Evolutionary conservation across 1,284 basidiomycete genomes (phyloP).

Genomic region (Mixia osmundae): DNA sequence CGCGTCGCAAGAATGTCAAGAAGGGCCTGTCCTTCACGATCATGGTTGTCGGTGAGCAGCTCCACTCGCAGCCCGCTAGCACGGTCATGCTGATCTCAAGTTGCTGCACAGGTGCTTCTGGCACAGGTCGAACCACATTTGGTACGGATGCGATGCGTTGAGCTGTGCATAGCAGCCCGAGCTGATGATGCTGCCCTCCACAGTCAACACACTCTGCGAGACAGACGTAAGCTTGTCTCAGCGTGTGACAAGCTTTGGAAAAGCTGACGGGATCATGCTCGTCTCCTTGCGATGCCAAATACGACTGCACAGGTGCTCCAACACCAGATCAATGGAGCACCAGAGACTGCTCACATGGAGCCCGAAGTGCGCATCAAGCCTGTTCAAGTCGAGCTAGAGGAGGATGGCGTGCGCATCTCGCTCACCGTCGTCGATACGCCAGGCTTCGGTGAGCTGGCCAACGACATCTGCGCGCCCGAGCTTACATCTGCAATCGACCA

Average conservation of each 20-base stretch:
- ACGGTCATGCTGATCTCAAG: neutral
- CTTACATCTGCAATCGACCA: neutral
- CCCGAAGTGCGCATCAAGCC: neutral
- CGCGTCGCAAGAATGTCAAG: slow-evolving; percentile 54
- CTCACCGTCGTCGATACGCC: slow-evolving; percentile 97
- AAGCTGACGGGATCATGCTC: neutral
- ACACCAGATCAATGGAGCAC: neutral
- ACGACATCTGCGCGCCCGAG: slow-evolving; percentile 89
- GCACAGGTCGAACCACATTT: slow-evolving; percentile 88
- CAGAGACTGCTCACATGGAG: slow-evolving; percentile 1
- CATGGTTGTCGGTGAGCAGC: slow-evolving; percentile 6
- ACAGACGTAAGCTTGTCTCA: slow-evolving; percentile 2
- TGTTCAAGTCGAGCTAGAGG: slow-evolving; percentile 55
- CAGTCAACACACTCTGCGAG: slow-evolving; percentile 94
- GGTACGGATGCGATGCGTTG: too few relatives aligned
- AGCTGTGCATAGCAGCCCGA: too few relatives aligned
- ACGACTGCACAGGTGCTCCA: neutral
- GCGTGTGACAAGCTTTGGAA: neutral
- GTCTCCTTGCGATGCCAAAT: neutral
- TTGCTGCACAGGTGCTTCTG: slow-evolving; percentile 50
- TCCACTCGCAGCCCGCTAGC: neutral
- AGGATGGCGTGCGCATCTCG: slow-evolving; percentile 93
- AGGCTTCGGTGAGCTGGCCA: slow-evolving; percentile 86
- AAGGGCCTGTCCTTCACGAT: slow-evolving; percentile 27
- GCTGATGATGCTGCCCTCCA: too few relatives aligned